Evolutionary conservation across 805 yeast genomes (phyloP), one percentile per base, ranked within the genome.

Genomic region (Yarrowia osloensis): DNA sequence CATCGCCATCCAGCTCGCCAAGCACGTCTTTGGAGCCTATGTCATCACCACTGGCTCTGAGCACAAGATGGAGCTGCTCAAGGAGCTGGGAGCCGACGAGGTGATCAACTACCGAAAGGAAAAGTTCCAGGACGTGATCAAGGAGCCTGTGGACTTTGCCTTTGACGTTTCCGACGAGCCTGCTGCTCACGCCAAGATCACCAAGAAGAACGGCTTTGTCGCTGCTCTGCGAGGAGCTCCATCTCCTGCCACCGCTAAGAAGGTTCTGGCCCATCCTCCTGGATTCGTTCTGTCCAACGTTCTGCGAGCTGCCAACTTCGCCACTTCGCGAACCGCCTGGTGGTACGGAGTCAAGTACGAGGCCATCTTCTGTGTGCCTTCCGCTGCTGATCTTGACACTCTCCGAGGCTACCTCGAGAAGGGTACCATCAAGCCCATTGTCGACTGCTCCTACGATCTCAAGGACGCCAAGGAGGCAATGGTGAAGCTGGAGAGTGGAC

Each of bases 1-100:
- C 9, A 62, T 68, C 17, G 70, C 71, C 15, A 65, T 69, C n/a
- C 69, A 71, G 66, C 54, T 70, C 5, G 69, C 71, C 28, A 67
- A 67, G 39, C 70, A 70, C 40, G 71, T 72, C 19, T 67, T 57
- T 47, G 72, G 70, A 24, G 68, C 63, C 1, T 65, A 68, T 42
- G 72, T 72, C 26, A 67, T 68, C 33, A 61, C 71, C 17, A 69
- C 74, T 1, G 70, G 70, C 2, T 72, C 74, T n/a, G 71, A 73
- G 0, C 22, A 62, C 24, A 72, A 72, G 65, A 65, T 69, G 3
- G 67, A 57, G 4, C 67, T 55, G 24, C 65, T 68, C 29, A 65
- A 70, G 13, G 33, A 61, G 40, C 46, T 67, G 9, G 57, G 72
- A 19, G 73, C 73, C 24, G 68, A 57, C 11, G 68, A 70, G 13